These are phyloP conservation scores for Claviceps pusilla DNA, from an alignment of 2,329 filamentous ascomycete genomes.

Conservation along the genomic window DNA sequence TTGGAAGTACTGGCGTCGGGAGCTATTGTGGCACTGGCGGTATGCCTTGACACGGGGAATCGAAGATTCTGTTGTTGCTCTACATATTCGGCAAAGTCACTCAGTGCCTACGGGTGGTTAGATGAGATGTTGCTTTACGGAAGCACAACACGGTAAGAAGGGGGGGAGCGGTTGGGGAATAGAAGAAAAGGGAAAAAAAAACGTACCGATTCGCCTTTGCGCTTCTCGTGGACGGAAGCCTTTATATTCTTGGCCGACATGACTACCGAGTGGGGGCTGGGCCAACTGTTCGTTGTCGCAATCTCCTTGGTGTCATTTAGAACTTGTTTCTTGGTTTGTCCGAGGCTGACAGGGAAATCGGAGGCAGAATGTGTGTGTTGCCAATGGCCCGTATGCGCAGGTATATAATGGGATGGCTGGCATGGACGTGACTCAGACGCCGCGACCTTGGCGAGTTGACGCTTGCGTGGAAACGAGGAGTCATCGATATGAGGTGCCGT, in stretches of 20 bases:
- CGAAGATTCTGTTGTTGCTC: constrained; percentile 78
- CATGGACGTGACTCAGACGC: not conserved
- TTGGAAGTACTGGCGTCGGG: constrained; percentile 13
- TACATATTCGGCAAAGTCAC: constrained; percentile 95
- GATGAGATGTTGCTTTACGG: not conserved
- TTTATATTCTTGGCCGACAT: constrained; percentile 45
- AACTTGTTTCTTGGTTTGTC: not conserved
- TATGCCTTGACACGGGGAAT: constrained; percentile 30
- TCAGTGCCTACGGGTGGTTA: constrained; percentile 44
- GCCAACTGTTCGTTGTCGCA: constrained; percentile 8
- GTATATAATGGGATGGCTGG: not conserved
- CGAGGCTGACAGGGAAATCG: not conserved
- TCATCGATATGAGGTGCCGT: constrained; percentile 1
- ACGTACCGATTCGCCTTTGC: constrained; percentile 71
- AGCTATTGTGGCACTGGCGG: constrained; percentile 12
- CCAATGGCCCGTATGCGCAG: too few species aligned
- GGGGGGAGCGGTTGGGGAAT: not conserved
- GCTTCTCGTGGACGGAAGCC: constrained; percentile 59
- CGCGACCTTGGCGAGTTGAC: constrained; percentile 6
- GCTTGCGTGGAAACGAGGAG: constrained; percentile 1
- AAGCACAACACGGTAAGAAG: not conserved
- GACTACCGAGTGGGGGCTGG: constrained; percentile 11
- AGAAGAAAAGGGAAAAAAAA: not conserved
- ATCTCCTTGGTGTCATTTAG: constrained; percentile 17
- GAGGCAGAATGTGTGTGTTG: not conserved